phyloP scores from a whole-genome alignment of 371 early-diverging fungal species.

The Mycotypha africana region DNA sequence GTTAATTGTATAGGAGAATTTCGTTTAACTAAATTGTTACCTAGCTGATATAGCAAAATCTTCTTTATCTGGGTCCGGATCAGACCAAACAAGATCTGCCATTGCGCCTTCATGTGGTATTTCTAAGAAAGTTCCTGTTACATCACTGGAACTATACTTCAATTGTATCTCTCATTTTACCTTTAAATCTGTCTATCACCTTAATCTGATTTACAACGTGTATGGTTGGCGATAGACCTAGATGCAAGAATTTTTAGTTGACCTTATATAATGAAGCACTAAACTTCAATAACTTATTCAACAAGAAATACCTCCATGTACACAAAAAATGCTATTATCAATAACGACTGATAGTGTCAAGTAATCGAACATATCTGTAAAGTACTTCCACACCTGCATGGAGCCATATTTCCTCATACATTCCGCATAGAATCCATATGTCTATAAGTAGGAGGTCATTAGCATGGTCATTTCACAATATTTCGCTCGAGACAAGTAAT shows the following conservation, averaged over 20 bases:
- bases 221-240: constrained; percentile 87
- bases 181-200: constrained; percentile 85
- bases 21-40: too few relatives aligned
- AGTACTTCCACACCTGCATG: constrained; percentile 85
- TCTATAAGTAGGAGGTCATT: constrained; percentile 52
- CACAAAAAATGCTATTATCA: constrained; percentile 90
- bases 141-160: too few relatives aligned
- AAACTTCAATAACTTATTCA: too few relatives aligned
- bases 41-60: constrained; percentile 86
- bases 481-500: too few relatives aligned
- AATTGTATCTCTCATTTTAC: too few relatives aligned
- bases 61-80: constrained; percentile 81
- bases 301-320: constrained; percentile 95
- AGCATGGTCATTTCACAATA: too few relatives aligned
- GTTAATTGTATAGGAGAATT: too few relatives aligned
- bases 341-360: constrained; percentile 90
- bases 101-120: constrained; percentile 98
- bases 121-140: constrained; percentile 67
- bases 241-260: background rate
- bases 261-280: too few relatives aligned
- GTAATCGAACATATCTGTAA: constrained; percentile 95
- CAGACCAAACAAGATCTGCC: constrained; percentile 99
- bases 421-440: constrained; percentile 98
- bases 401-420: constrained; percentile 89
- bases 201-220: constrained; percentile 91